phyloP scores from a whole-genome alignment of 805 yeast species.

The Saturnispora kantuleensis region DNA sequence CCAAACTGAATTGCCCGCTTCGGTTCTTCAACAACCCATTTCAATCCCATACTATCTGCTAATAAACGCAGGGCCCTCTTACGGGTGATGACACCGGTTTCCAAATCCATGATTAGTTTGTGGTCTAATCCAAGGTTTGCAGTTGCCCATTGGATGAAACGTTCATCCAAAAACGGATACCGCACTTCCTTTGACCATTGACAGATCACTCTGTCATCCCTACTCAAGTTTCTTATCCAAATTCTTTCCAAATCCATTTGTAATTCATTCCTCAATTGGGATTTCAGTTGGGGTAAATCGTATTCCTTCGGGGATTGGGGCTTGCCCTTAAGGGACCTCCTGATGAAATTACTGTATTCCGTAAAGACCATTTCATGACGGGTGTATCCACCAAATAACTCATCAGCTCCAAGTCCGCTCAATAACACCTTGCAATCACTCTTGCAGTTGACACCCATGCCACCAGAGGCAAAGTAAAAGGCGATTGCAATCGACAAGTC shows the following conservation, averaged over 20 bases:
- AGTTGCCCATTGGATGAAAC: slow-evolving; percentile 43
- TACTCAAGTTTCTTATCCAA: slow-evolving; percentile 69
- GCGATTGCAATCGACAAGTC: slow-evolving; percentile 93
- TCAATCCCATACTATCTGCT: slow-evolving; percentile 37
- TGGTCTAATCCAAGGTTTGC: slow-evolving; percentile 38
- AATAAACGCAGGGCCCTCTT: slow-evolving; percentile 54
- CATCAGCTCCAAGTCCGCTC: slow-evolving; percentile 97
- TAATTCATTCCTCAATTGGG: slow-evolving; percentile 47
- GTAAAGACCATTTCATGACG: slow-evolving; percentile 55
- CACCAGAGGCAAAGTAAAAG: slow-evolving; percentile 79
- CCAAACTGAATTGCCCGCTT: slow-evolving; percentile 98
- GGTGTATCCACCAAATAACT: slow-evolving; percentile 91
- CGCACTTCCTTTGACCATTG: slow-evolving; percentile 85
- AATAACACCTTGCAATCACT: slow-evolving; percentile 61
- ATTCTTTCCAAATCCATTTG: slow-evolving; percentile 62
- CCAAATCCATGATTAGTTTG: slow-evolving; percentile 31
- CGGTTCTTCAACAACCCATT: slow-evolving; percentile 57
- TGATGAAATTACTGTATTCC: slow-evolving; percentile 18
- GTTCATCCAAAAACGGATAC: slow-evolving; percentile 72
- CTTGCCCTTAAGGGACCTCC: slow-evolving; percentile 15
- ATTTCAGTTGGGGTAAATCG: slow-evolving; percentile 19
- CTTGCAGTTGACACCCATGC: slow-evolving; percentile 28
- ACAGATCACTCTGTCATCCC: slow-evolving; percentile 86
- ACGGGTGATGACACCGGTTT: slow-evolving; percentile 26
- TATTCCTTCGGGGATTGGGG: slow-evolving; percentile 15